phyloP scores from a whole-genome alignment of 805 yeast genomes.

The Isabelozyma gotoi region DNA sequence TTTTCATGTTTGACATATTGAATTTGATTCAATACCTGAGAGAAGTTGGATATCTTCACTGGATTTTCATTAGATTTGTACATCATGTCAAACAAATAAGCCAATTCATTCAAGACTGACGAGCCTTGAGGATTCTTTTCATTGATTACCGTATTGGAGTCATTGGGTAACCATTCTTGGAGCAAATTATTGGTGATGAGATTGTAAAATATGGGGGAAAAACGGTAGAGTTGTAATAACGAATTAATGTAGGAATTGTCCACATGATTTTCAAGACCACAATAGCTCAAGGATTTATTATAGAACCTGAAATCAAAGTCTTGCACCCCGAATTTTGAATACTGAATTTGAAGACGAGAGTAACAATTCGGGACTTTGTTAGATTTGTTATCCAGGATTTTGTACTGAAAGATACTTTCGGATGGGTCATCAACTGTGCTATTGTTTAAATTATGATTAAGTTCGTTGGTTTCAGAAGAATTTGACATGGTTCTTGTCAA shows the following conservation, averaged over 20 bases:
- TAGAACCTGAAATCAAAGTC: constrained; percentile 90
- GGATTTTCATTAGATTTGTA: constrained; percentile 74
- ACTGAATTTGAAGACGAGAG: constrained; percentile 69
- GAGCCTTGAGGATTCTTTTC: constrained; percentile 39
- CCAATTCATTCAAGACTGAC: constrained; percentile 75
- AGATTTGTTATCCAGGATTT: constrained; percentile 5
- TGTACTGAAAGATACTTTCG: constrained; percentile 18
- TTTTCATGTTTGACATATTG: constrained; percentile 51
- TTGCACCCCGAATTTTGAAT: constrained; percentile 87
- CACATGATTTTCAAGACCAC: constrained; percentile 89
- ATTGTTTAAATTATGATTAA: background rate
- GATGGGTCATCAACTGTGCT: background rate
- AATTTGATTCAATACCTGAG: constrained; percentile 32
- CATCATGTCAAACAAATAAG: constrained; percentile 90
- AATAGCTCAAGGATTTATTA: constrained; percentile 56
- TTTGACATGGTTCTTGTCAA: background rate
- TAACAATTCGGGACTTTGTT: constrained; percentile 69
- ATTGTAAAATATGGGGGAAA: constrained; percentile 72
- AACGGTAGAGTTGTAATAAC: constrained; percentile 74
- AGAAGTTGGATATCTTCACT: constrained; percentile 81
- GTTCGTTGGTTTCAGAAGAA: background rate
- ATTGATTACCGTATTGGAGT: constrained; percentile 25
- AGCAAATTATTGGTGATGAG: constrained; percentile 57
- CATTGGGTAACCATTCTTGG: constrained; percentile 43
- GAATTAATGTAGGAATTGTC: constrained; percentile 75